Evolutionary conservation across 257 asterid species (phyloP).

Genomic region (Petunia axillaris): DNA sequence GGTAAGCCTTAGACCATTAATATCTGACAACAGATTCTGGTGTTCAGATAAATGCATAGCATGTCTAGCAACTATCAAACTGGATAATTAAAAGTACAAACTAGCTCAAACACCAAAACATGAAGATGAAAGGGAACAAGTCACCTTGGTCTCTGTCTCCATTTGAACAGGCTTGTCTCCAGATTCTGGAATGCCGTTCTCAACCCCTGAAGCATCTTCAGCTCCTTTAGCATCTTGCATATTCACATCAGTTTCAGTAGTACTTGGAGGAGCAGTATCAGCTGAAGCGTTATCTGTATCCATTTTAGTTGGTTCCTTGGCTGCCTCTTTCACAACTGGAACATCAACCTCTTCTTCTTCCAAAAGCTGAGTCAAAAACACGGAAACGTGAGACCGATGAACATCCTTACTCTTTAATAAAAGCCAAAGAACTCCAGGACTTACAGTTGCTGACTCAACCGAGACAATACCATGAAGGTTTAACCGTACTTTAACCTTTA

Average conservation of each 20-base stretch:
- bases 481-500: slow-evolving; percentile 74
- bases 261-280: slow-evolving; percentile 46
- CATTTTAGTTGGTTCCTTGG: slow-evolving; percentile 66
- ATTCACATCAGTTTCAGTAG: slow-evolving; percentile 52
- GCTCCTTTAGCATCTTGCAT: slow-evolving; percentile 60
- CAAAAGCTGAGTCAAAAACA: slow-evolving; percentile 52
- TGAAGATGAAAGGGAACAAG: slow-evolving; percentile 11
- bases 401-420: too few relatives aligned
- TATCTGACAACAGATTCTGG: too few relatives aligned
- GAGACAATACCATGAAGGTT: slow-evolving; percentile 84
- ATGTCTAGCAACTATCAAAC: too few relatives aligned
- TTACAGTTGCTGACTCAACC: slow-evolving; percentile 73
- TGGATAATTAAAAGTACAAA: too few relatives aligned
- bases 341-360: slow-evolving; percentile 86
- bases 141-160: slow-evolving; percentile 90
- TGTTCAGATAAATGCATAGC: too few relatives aligned
- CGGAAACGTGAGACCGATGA: too few relatives aligned
- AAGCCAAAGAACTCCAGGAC: slow-evolving; percentile 14
- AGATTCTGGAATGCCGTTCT: slow-evolving; percentile 60
- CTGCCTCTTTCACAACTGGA: slow-evolving; percentile 56
- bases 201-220: slow-evolving; percentile 54
- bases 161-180: slow-evolving; percentile 66
- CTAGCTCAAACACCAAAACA: neutral
- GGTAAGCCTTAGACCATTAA: too few relatives aligned
- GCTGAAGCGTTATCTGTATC: slow-evolving; percentile 48